phyloP scores from a whole-genome alignment of 2,329 filamentous ascomycete species.

The Beauveria medogensis region DNA sequence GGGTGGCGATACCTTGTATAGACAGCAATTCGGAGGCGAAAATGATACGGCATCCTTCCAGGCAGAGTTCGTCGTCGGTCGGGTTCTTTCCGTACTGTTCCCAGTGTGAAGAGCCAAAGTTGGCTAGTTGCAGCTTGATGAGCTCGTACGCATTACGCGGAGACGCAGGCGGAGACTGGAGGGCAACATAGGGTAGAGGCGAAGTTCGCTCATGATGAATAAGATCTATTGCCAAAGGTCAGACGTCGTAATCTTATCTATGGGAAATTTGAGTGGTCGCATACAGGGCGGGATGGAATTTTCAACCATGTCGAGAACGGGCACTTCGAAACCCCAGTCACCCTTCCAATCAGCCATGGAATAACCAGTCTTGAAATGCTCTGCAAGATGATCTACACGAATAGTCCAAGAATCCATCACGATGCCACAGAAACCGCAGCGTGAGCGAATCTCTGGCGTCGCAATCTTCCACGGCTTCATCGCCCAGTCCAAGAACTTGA shows the following conservation, averaged over 20 bases:
- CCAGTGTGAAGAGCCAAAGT: conserved; percentile 39
- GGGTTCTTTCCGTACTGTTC: conserved; percentile 33
- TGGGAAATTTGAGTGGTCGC: conserved; percentile 30
- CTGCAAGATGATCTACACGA: conserved; percentile 55
- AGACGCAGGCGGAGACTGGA: conserved; percentile 33
- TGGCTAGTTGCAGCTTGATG: conserved; percentile 48
- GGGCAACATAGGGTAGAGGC: conserved; percentile 45
- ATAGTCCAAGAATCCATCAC: conserved; percentile 54
- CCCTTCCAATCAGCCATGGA: conserved; percentile 64
- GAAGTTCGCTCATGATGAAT: conserved; percentile 56
- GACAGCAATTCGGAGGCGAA: conserved; percentile 44
- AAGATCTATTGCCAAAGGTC: conserved; percentile 44
- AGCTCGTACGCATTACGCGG: conserved; percentile 54
- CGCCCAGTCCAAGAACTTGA: conserved; percentile 55
- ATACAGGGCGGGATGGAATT: conserved; percentile 59
- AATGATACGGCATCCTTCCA: conserved; percentile 53
- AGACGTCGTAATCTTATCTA: conserved; percentile 31
- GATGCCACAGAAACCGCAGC: conserved; percentile 58
- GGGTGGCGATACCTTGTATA: conserved; percentile 28
- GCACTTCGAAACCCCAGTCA: conserved; percentile 58
- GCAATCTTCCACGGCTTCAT: conserved; percentile 57
- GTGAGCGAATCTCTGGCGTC: conserved; percentile 52
- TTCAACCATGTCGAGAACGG: conserved; percentile 55
- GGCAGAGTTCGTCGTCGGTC: conserved; percentile 45
- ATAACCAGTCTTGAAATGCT: conserved; percentile 58